Evolutionary conservation across 2,329 filamentous ascomycete genomes (phyloP).

Genomic region (Trichophyton verrucosum): DNA sequence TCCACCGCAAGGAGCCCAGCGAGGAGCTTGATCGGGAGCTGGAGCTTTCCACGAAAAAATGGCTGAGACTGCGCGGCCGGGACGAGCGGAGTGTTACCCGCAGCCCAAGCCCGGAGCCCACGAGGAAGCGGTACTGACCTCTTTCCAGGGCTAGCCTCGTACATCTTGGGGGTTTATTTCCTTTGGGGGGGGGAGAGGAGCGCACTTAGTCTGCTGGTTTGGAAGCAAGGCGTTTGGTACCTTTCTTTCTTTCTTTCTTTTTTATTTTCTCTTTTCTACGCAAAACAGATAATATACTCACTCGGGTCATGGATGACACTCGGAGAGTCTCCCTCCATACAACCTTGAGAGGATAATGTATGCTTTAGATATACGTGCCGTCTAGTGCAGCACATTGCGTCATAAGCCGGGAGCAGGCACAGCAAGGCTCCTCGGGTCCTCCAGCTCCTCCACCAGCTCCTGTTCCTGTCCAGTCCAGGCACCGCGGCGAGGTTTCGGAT

Average conservation of each 20-base stretch:
- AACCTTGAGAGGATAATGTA: neutral
- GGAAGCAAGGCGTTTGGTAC: slow-evolving; percentile 2
- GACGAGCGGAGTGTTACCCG: slow-evolving; percentile 71
- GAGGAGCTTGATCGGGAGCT: slow-evolving; percentile 81
- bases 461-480: too few species aligned
- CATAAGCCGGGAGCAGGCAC: neutral
- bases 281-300: neutral
- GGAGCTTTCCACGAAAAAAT: slow-evolving; percentile 86
- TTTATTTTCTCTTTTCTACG: too few species aligned
- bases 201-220: neutral
- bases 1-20: slow-evolving; percentile 89
- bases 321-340: neutral
- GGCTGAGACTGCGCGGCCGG: slow-evolving; percentile 71
- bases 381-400: neutral
- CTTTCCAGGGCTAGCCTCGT: neutral
- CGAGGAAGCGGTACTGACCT: slow-evolving; percentile 49
- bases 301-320: neutral
- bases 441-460: too few species aligned
- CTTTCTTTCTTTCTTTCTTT: neutral
- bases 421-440: too few species aligned
- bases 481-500: neutral
- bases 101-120: slow-evolving; percentile 77
- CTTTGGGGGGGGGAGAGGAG: neutral
- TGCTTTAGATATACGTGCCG: neutral
- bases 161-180: neutral